phyloP scores from a whole-genome alignment of 2,329 filamentous ascomycete species.

The Ceratocystiopsis sp. region DNA sequence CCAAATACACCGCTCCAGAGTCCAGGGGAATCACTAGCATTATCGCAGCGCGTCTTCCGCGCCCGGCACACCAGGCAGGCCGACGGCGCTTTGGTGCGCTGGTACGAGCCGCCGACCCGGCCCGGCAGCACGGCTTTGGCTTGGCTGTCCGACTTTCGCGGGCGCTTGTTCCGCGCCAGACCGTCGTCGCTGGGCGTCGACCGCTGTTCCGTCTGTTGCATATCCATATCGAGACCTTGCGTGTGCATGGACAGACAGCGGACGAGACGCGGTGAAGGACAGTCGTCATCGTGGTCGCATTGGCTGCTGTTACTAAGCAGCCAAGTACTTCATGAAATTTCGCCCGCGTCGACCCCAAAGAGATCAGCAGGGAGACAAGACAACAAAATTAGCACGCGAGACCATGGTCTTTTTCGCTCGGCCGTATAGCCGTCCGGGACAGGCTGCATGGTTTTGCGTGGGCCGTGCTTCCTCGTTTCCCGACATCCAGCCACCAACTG shows the following conservation, averaged over 20 bases:
- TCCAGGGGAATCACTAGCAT: slow-evolving; percentile 3
- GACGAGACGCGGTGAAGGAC: too few relatives aligned
- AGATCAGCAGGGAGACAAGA: too few relatives aligned
- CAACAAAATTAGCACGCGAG: too few relatives aligned
- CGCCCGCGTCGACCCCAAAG: too few relatives aligned
- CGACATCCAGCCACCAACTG: slow-evolving; percentile 22
- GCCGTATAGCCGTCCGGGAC: neutral
- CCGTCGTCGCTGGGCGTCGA: neutral
- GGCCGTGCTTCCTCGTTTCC: slow-evolving; percentile 39
- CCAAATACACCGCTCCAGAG: too few relatives aligned
- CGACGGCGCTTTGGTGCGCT: slow-evolving; percentile 17
- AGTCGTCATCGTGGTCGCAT: too few relatives aligned
- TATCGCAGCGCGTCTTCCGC: slow-evolving; percentile 26
- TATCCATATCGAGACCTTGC: too few relatives aligned
- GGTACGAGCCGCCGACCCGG: slow-evolving; percentile 4
- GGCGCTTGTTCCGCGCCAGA: neutral
- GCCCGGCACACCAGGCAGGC: slow-evolving; percentile 23
- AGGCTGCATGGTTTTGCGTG: slow-evolving; percentile 27
- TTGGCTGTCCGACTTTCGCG: neutral
- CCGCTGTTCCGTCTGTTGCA: too few relatives aligned
- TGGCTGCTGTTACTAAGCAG: too few relatives aligned
- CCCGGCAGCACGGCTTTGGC: neutral
- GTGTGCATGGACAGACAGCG: too few relatives aligned
- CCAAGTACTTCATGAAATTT: too few relatives aligned
- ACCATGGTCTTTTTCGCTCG: slow-evolving; percentile 3